These are phyloP conservation scores for Nemania serpens DNA, from an alignment of 2,329 filamentous ascomycete genomes.

Conservation along the genomic window DNA sequence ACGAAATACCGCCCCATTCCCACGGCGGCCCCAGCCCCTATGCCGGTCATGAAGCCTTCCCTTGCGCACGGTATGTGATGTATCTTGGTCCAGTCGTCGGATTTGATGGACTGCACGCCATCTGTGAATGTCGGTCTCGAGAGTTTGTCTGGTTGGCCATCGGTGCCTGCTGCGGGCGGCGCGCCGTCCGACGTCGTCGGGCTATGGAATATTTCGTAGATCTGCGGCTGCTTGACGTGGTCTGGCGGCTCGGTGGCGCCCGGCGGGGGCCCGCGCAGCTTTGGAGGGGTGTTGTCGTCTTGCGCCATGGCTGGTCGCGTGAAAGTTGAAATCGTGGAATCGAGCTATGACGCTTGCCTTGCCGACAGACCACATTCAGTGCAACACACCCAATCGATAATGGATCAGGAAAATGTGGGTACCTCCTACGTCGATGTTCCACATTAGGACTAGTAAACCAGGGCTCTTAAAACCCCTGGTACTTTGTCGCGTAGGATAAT, in stretches of 20 bases:
- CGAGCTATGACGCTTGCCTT: constrained; percentile 16
- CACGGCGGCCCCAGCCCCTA: constrained; percentile 75
- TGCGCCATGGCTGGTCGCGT: constrained; percentile 39
- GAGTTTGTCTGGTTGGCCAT: constrained; percentile 45
- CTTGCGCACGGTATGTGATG: constrained; percentile 83
- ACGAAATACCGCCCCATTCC: constrained; percentile 76
- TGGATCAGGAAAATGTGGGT: too few relatives aligned
- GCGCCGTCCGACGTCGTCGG: constrained; percentile 26
- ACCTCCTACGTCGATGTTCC: too few relatives aligned
- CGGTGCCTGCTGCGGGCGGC: constrained; percentile 33
- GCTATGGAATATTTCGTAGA: constrained; percentile 47
- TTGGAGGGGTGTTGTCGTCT: constrained; percentile 34
- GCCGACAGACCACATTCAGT: not conserved
- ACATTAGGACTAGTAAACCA: too few relatives aligned
- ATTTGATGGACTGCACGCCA: constrained; percentile 68
- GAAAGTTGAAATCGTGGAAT: constrained; percentile 16
- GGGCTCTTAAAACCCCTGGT: constrained; percentile 27
- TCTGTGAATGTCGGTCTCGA: constrained; percentile 57
- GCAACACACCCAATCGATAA: too few relatives aligned
- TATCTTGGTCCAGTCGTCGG: constrained; percentile 71
- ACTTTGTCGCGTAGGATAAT: constrained; percentile 1
- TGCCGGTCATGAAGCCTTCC: constrained; percentile 81
- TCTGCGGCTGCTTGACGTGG: constrained; percentile 43
- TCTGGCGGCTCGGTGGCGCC: constrained; percentile 42
- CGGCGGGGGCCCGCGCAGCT: constrained; percentile 41